A percentile compares a stretch with the other conserved stretches of the same genome.
Conservation (phyloP, 306 rosid species). For the Trifolium repens region DNA sequence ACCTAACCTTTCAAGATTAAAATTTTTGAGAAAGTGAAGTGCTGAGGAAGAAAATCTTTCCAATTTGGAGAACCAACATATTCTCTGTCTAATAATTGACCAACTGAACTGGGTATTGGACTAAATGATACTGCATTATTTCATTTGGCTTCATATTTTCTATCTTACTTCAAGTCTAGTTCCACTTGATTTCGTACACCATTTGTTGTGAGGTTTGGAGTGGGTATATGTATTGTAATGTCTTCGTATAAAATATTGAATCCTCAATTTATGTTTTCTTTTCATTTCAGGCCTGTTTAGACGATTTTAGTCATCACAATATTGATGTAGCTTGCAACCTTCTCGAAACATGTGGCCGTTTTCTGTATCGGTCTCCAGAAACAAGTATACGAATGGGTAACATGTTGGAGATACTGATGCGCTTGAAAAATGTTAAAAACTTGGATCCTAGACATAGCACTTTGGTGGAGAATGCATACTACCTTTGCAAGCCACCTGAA, state of each 20-base stretch:
- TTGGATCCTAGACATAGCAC: slow-evolving; percentile 99
- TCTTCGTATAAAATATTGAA: slow-evolving; percentile 7
- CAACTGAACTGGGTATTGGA: slow-evolving; percentile 21
- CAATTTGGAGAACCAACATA: slow-evolving; percentile 15
- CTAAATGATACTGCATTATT: slow-evolving; percentile 5
- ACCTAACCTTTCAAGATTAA: background rate
- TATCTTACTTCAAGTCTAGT: background rate
- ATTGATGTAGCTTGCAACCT: slow-evolving; percentile 99
- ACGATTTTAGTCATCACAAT: slow-evolving; percentile 98
- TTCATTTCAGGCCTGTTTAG: slow-evolving; percentile 85
- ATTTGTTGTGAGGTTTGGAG: slow-evolving; percentile 25
- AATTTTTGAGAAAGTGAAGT: slow-evolving; percentile 11
- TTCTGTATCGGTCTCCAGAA: slow-evolving; percentile 97
- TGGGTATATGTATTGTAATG: slow-evolving; percentile 5
- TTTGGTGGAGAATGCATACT: slow-evolving; percentile 98
- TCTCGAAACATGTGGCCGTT: slow-evolving; percentile 98
- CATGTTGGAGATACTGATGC: slow-evolving; percentile 99
- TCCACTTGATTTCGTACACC: slow-evolving; percentile 20
- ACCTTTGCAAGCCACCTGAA: slow-evolving; percentile 98
- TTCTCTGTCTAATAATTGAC: slow-evolving; percentile 9
- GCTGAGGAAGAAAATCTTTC: background rate
- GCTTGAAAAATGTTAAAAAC: slow-evolving; percentile 96
- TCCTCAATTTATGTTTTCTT: slow-evolving; percentile 31
- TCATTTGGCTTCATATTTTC: background rate
- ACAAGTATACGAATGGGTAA: slow-evolving; percentile 91